phyloP scores from a whole-genome alignment of 2,329 filamentous ascomycete species.

The Colletotrichum musicola region DNA sequence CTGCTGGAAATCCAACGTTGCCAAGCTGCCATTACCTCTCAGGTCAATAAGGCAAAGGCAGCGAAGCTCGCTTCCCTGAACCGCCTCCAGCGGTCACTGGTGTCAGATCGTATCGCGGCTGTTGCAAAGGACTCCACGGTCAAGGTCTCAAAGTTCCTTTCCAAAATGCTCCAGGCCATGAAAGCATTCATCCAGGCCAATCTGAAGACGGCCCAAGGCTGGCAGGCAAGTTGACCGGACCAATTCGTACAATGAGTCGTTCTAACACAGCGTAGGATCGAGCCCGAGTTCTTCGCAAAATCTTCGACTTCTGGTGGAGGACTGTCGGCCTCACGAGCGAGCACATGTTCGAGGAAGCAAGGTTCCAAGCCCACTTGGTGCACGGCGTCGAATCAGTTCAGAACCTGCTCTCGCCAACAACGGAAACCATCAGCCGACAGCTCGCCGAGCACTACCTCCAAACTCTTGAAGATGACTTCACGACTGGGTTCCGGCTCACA shows the following conservation, averaged over 20 bases:
- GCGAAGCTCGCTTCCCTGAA: slow-evolving; percentile 67
- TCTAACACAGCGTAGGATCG: slow-evolving; percentile 44
- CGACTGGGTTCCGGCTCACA: slow-evolving; percentile 76
- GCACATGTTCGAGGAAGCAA: slow-evolving; percentile 69
- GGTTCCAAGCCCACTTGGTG: slow-evolving; percentile 72
- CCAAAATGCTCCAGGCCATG: slow-evolving; percentile 55
- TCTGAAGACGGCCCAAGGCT: slow-evolving; percentile 44
- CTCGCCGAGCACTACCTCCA: slow-evolving; percentile 56
- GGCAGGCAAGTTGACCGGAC: slow-evolving; percentile 46
- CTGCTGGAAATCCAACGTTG: slow-evolving; percentile 59
- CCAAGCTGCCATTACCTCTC: slow-evolving; percentile 55
- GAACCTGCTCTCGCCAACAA: slow-evolving; percentile 45
- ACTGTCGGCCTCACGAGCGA: slow-evolving; percentile 63
- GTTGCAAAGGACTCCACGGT: slow-evolving; percentile 73
- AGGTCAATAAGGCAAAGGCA: slow-evolving; percentile 57
- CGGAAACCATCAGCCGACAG: slow-evolving; percentile 47
- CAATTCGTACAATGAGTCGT: neutral
- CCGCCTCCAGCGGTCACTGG: slow-evolving; percentile 70
- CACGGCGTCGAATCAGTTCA: slow-evolving; percentile 61
- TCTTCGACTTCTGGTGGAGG: slow-evolving; percentile 68
- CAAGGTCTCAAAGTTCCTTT: slow-evolving; percentile 64
- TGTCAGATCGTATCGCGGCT: slow-evolving; percentile 65
- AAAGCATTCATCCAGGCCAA: slow-evolving; percentile 57
- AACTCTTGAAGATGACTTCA: slow-evolving; percentile 69
- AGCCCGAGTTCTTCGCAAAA: slow-evolving; percentile 49